These are phyloP conservation scores for Starmerella sp. DNA, from an alignment of 805 yeast genomes.

Conservation along the genomic window DNA sequence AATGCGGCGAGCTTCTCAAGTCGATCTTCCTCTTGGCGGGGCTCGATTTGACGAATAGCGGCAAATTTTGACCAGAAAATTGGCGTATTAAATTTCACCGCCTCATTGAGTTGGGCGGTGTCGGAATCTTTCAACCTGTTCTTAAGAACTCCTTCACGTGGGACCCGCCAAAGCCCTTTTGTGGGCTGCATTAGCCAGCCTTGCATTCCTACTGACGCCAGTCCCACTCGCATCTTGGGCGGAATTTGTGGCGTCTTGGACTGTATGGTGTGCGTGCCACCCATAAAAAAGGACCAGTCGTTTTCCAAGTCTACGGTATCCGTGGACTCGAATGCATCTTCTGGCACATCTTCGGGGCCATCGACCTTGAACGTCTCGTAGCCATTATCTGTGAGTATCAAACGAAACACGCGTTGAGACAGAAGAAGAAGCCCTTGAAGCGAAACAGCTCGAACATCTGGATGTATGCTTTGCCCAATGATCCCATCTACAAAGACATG, in stretches of 20 bases:
- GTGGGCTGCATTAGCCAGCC: slow-evolving; percentile 11
- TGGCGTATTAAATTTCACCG: background rate
- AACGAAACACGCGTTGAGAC: slow-evolving; percentile 36
- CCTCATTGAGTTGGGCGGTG: slow-evolving; percentile 17
- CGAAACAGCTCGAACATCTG: slow-evolving; percentile 29
- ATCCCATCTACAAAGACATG: slow-evolving; percentile 19
- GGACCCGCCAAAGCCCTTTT: slow-evolving; percentile 9
- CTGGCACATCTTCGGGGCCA: slow-evolving; percentile 2
- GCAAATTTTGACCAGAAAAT: slow-evolving; percentile 23
- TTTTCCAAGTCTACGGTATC: background rate
- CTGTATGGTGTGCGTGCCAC: background rate
- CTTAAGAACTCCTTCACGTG: background rate
- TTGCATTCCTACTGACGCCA: slow-evolving; percentile 4
- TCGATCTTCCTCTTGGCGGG: slow-evolving; percentile 40
- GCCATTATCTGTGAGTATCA: slow-evolving; percentile 41
- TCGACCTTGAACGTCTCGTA: slow-evolving; percentile 25
- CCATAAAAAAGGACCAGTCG: slow-evolving; percentile 9
- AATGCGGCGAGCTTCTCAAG: slow-evolving; percentile 58
- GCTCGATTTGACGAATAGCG: slow-evolving; percentile 50
- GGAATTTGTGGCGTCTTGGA: background rate
- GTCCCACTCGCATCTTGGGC: background rate
- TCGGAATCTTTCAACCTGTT: background rate
- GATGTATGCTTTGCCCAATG: slow-evolving; percentile 35
- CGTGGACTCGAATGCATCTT: background rate
- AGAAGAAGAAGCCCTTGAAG: slow-evolving; percentile 49